Conservation (phyloP, 192 early-diverging fungal genomes). For the Backusella psychrophila region DNA sequence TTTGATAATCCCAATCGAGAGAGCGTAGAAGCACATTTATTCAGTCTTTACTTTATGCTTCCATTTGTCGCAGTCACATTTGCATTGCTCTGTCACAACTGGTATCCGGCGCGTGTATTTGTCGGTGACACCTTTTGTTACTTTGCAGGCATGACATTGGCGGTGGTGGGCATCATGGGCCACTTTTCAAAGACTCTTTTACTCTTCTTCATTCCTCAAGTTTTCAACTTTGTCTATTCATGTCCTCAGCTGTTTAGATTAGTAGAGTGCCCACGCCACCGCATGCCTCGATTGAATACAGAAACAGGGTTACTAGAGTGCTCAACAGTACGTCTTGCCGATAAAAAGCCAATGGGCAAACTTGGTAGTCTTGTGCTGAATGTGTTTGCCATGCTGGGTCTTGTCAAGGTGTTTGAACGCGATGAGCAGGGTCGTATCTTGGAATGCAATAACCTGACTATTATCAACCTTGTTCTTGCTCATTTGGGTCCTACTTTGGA, state of each 20-base stretch:
- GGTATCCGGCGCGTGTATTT: slow-evolving; percentile 91
- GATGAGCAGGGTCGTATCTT: slow-evolving; percentile 44
- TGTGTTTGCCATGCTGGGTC: slow-evolving; percentile 46
- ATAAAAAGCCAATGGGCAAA: slow-evolving; percentile 32
- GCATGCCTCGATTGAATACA: slow-evolving; percentile 73
- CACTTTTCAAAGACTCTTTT: slow-evolving; percentile 94
- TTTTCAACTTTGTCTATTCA: slow-evolving; percentile 97
- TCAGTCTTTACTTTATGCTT: slow-evolving; percentile 87
- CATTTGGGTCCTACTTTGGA: slow-evolving; percentile 75
- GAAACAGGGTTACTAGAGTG: slow-evolving; percentile 42
- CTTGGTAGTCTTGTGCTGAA: slow-evolving; percentile 57
- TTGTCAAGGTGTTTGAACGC: slow-evolving; percentile 55
- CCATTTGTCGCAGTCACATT: slow-evolving; percentile 88
- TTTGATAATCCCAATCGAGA: slow-evolving; percentile 45
- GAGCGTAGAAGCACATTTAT: slow-evolving; percentile 78
- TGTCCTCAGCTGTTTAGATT: slow-evolving; percentile 91
- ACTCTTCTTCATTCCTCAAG: slow-evolving; percentile 93
- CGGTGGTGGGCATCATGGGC: slow-evolving; percentile 92
- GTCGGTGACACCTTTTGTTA: slow-evolving; percentile 97
- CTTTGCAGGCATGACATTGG: slow-evolving; percentile 99
- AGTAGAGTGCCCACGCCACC: slow-evolving; percentile 94
- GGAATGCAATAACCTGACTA: slow-evolving; percentile 86
- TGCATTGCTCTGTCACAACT: slow-evolving; percentile 86
- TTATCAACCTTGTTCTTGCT: slow-evolving; percentile 90
- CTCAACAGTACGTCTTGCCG: slow-evolving; percentile 24